Base-by-base conservation (phyloP, 1,284 basidiomycete species). In the Amylostereum areolatum region DNA sequence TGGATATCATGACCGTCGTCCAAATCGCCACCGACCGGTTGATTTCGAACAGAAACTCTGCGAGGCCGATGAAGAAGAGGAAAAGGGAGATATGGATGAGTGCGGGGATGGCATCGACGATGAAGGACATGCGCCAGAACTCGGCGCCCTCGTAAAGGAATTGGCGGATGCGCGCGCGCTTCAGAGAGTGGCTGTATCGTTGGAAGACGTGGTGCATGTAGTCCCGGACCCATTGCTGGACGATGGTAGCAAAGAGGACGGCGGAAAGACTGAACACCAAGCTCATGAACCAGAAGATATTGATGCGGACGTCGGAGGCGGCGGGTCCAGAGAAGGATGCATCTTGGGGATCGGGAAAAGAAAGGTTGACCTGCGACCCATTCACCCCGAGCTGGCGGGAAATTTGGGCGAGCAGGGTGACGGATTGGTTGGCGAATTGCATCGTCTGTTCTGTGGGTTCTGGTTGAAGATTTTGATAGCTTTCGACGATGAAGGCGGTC, bases 221-320 rank as follows among this genome's bases (percentile, higher is more conserved):
- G 43, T 51, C 52, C n/a, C 46, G 18, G 18, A 18, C 18, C 18
- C 18, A 18, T 18, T 18, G 18, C 18, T 18, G 45, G 30, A 53
- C 27, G 24, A 52, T 46, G 7, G 43, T 49, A 4, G 53, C 52
- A 4, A 40, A 33, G 29, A 55, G 53, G 5, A 41, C 51, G 5
- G 51, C 51, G 2, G 40, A 30, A 9, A 55, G 42, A 35, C 49
- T 51, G 46, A 53, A 51, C 1, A 53, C 47, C 3, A 55, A 37
- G 42, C 49, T 51, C 43, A 55, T 46, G 47, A 49, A 55, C 49
- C 54, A 53, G 47, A 42, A 51, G 32, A 53, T 47, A 28, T 53
- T 53, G n/a, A 53, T 43, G 29, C 49, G 35, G 28, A 53, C 44
- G 25, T 45, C 46, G n/a, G 52, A 47, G 8, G 29, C 12, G 3